phyloP scores from a whole-genome alignment of 345 rosid genomes.

The Murraya paniculata region DNA sequence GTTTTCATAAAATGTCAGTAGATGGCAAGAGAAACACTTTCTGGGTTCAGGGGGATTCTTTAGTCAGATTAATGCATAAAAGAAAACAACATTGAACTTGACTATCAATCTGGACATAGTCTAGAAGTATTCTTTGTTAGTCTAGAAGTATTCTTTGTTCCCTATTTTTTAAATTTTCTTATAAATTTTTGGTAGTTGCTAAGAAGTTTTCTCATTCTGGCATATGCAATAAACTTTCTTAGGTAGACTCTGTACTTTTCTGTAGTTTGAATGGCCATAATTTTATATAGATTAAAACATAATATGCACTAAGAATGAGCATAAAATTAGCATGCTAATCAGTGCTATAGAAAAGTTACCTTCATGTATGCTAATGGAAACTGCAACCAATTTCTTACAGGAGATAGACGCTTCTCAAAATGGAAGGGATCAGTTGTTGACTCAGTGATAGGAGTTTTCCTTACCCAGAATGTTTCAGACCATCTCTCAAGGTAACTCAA shows the following conservation, averaged over 20 bases:
- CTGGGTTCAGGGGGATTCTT: neutral
- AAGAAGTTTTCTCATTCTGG: neutral
- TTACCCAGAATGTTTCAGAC: conserved; percentile 94
- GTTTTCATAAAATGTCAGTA: neutral
- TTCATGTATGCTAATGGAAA: neutral
- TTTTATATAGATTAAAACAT: neutral
- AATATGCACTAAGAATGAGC: neutral
- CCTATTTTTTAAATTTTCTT: neutral
- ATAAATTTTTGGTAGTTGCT: neutral
- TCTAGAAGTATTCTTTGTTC: neutral
- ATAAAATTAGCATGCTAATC: neutral
- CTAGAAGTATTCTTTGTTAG: neutral
- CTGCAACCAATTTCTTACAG: conserved; percentile 37
- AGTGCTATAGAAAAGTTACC: neutral
- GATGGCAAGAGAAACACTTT: neutral
- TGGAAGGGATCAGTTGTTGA: conserved; percentile 99
- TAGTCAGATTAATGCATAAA: neutral
- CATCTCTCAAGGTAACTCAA: conserved; percentile 82
- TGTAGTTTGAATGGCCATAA: neutral
- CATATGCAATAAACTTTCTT: neutral
- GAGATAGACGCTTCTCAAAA: conserved; percentile 92
- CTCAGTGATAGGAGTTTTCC: conserved; percentile 93
- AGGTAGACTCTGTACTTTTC: neutral
- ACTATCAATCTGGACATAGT: neutral
- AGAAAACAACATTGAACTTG: neutral